These are phyloP conservation scores for Pyrenophora teres DNA, from an alignment of 2,329 filamentous ascomycete species.

Conservation along the genomic window DNA sequence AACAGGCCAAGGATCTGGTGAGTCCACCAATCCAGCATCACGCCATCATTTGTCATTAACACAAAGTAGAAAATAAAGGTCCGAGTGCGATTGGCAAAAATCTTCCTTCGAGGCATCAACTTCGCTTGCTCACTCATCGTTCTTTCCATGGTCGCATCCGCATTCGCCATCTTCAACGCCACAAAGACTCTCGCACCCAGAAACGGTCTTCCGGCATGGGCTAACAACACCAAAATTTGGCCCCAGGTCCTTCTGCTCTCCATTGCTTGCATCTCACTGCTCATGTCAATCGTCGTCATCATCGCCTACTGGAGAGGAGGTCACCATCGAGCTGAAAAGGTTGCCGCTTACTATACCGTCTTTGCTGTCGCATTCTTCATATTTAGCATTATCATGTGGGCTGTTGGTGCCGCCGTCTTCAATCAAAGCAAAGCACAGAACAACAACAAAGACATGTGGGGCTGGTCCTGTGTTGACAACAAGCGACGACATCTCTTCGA, in stretches of 20 bases:
- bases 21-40: conserved; percentile 46
- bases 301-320: conserved; percentile 86
- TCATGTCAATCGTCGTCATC: conserved; percentile 79
- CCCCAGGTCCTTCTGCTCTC: conserved; percentile 82
- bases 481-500: conserved; percentile 76
- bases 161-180: conserved; percentile 89
- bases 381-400: conserved; percentile 91
- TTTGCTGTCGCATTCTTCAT: conserved; percentile 95
- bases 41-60: conserved; percentile 40
- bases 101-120: conserved; percentile 92
- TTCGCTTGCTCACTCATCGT: conserved; percentile 97
- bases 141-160: conserved; percentile 84
- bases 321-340: conserved; percentile 86
- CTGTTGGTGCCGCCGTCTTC: conserved; percentile 79
- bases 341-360: conserved; percentile 91
- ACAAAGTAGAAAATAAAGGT: conserved; percentile 81
- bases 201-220: conserved; percentile 86
- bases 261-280: conserved; percentile 79
- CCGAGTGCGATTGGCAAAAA: conserved; percentile 88
- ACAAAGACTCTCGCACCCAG: conserved; percentile 75
- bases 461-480: conserved; percentile 96
- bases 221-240: conserved; percentile 78
- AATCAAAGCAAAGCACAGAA: conserved; percentile 76
- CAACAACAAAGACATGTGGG: conserved; percentile 89
- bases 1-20: conserved; percentile 87